Conservation (phyloP, 139 green algal species). For the Picochlorum sp. region DNA sequence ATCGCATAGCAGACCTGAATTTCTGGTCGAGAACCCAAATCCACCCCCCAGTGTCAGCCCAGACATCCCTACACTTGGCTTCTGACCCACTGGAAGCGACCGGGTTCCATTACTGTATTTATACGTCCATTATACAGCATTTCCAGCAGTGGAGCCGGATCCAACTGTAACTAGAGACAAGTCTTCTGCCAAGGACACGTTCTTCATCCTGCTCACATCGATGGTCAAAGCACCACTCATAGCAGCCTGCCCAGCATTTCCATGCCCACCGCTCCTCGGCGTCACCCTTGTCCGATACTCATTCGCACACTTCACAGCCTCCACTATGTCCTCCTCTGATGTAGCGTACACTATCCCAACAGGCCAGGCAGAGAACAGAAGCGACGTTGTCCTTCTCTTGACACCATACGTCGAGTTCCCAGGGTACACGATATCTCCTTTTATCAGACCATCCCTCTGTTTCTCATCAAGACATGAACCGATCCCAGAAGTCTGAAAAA, state of each 20-base stretch:
- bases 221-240: not conserved
- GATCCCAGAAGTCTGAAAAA: too few relatives aligned
- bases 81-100: not conserved
- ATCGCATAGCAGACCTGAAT: not conserved
- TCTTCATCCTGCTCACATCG: not conserved
- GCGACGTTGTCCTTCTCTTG: too few relatives aligned
- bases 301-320: not conserved
- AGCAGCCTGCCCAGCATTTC: not conserved
- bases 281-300: not conserved
- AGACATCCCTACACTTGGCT: not conserved
- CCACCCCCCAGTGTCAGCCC: not conserved
- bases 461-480: too few relatives aligned
- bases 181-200: too few relatives aligned
- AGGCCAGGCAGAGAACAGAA: not conserved
- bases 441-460: too few relatives aligned
- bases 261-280: not conserved
- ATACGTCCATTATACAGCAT: not conserved
- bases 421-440: too few relatives aligned
- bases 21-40: not conserved
- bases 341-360: not conserved
- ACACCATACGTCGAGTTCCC: too few relatives aligned
- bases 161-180: not conserved
- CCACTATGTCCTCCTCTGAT: not conserved
- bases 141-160: not conserved
- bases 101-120: not conserved